Base-by-base conservation (phyloP, 805 yeast genomes). In the Torulaspora gathmanii region DNA sequence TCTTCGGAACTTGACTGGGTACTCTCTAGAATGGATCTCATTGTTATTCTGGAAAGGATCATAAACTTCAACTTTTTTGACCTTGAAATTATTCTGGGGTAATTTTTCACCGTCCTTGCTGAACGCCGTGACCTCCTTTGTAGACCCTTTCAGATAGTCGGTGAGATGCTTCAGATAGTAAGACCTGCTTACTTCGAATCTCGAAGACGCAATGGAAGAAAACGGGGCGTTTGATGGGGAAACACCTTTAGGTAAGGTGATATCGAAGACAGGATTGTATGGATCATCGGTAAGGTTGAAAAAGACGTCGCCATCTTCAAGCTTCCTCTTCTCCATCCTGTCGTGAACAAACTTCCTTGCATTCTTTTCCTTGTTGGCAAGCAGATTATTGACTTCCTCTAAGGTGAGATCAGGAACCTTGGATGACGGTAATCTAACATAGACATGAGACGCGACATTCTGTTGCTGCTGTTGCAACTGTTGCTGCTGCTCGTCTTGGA, bases 321-420 rank as follows among this genome's bases (percentile, higher is more conserved):
- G 60, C 45, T 80, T 78, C 34, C 95, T 71, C 51, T 84, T 83
- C 40, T 78, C 79, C 65, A 91, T 73, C 62, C 87, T 86, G 54
- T 87, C 95, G 51, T 81, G 78, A 39, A 93, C 96, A n/a, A 87
- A 95, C 45, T 81, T 77, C 50, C 82, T 81, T 50, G 90, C 82
- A 5, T 86, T 83, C 45, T 75, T 81, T 49, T 87, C 83, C 65
- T 88, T 87, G 51, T 82, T 90, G 38, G 78, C 72, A 40, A 86
- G 68, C 17, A 88, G 80, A 37, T 80, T 75, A 44, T 85, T 86
- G 9, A 89, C 90, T 5, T 95, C 86, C 19, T 85, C 82, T 49
- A 91, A 71, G 37, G 88, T 95, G 75, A 90, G 75, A 65, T 91
- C 97, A 12, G 98, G 97, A 51, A 91, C 86, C 65, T 88, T 86